phyloP scores from a whole-genome alignment of 768 basidiomycete species.

The Sistotremastrum suecicum region DNA sequence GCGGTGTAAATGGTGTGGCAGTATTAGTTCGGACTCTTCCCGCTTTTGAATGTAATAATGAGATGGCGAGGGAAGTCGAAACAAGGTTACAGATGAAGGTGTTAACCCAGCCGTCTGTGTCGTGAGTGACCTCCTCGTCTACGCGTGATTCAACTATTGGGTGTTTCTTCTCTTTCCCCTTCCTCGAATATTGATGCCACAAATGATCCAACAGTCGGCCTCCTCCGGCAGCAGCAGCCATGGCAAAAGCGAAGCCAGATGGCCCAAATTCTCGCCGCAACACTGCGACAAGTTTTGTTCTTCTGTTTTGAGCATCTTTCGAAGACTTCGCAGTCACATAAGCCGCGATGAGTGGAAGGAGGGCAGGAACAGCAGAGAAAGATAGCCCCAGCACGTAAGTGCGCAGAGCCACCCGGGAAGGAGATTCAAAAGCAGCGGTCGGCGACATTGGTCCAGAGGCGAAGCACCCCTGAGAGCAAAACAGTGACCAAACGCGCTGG shows the following conservation, averaged over 20 bases:
- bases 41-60: slow-evolving; percentile 40
- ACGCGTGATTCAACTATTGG: slow-evolving; percentile 6
- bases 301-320: slow-evolving; percentile 14
- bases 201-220: slow-evolving; percentile 38
- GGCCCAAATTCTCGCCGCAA: slow-evolving; percentile 42
- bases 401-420: slow-evolving; percentile 43
- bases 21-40: slow-evolving; percentile 15
- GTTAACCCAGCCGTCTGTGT: background rate
- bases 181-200: slow-evolving; percentile 17
- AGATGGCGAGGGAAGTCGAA: slow-evolving; percentile 41
- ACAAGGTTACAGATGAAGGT: slow-evolving; percentile 45
- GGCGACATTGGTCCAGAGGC: too few relatives aligned
- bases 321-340: slow-evolving; percentile 12
- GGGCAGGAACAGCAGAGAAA: slow-evolving; percentile 50
- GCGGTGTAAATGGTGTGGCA: slow-evolving; percentile 8
- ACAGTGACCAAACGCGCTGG: too few relatives aligned
- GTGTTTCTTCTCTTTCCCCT: background rate
- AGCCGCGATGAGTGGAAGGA: slow-evolving; percentile 36
- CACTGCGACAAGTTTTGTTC: slow-evolving; percentile 7
- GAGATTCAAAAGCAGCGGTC: slow-evolving; percentile 8
- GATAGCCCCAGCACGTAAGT: slow-evolving; percentile 55
- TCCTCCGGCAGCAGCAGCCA: slow-evolving; percentile 51
- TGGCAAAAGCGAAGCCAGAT: slow-evolving; percentile 57
- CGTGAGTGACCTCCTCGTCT: slow-evolving; percentile 27
- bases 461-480: too few relatives aligned